Evolutionary conservation across 257 asterid species (phyloP).

Genomic region (Solanum rostratum): DNA sequence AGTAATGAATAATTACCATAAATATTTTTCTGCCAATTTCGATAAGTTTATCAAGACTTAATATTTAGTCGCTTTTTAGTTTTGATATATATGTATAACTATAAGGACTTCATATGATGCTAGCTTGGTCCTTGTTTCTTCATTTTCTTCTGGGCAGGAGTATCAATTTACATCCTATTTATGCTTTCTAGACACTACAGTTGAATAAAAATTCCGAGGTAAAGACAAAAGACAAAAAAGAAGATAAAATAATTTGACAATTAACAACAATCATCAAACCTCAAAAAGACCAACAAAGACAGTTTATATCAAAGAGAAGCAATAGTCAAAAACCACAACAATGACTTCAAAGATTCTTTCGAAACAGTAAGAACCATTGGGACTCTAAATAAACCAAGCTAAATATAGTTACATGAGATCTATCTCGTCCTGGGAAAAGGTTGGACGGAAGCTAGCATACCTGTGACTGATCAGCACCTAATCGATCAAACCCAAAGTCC

Average conservation of each 20-base stretch:
- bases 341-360: background rate
- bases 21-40: background rate
- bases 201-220: background rate
- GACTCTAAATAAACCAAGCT: background rate
- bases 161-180: background rate
- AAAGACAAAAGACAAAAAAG: background rate
- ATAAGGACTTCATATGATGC: background rate
- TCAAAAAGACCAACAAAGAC: background rate
- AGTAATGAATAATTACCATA: background rate
- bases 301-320: background rate
- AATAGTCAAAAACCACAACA: background rate
- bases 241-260: background rate
- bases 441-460: constrained; percentile 20
- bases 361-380: background rate
- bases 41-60: background rate
- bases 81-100: background rate
- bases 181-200: background rate
- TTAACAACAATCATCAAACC: background rate
- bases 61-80: background rate
- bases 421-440: background rate
- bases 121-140: background rate
- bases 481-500: constrained; percentile 91
- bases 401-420: background rate
- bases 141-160: background rate
- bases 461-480: constrained; percentile 96